Percentiles rank a stretch among this genome's conserved stretches.
These are phyloP conservation scores for Schizophyllum amplum DNA, from an alignment of 1,284 basidiomycete species.

Conservation along the genomic window DNA sequence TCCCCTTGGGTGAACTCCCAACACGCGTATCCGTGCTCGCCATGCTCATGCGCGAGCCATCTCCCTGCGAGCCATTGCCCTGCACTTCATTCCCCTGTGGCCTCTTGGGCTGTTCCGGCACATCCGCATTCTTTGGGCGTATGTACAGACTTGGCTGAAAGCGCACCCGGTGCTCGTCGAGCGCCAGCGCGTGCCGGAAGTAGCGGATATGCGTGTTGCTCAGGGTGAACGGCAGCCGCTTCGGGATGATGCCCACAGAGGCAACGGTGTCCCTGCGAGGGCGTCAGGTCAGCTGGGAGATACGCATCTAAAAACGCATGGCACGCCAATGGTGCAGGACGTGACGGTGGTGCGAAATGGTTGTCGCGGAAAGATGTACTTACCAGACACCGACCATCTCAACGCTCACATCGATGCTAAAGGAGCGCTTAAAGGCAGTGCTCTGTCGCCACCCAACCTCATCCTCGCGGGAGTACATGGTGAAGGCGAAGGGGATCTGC, in stretches of 20 bases:
- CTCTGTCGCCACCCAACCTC: conserved; percentile 35
- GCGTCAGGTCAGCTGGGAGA: not conserved
- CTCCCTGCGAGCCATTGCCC: conserved; percentile 19
- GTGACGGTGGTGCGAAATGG: too few species aligned
- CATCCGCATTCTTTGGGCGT: conserved; percentile 16
- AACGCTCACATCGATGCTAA: conserved; percentile 39
- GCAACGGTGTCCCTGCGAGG: conserved; percentile 32
- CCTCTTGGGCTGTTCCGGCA: conserved; percentile 12
- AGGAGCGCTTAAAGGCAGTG: conserved; percentile 45
- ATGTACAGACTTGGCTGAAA: conserved; percentile 39
- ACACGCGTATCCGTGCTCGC: conserved; percentile 8
- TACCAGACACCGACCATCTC: conserved; percentile 46
- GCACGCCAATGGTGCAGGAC: too few species aligned
- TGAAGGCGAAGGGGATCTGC: conserved; percentile 52
- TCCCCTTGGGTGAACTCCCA: not conserved
- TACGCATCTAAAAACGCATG: not conserved
- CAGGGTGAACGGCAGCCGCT: conserved; percentile 43
- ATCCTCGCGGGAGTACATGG: conserved; percentile 40
- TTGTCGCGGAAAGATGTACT: conserved; percentile 9
- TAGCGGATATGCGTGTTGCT: conserved; percentile 35
- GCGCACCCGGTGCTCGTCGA: conserved; percentile 44
- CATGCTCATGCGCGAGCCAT: conserved; percentile 15
- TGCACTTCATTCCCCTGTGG: conserved; percentile 45
- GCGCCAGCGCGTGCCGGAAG: conserved; percentile 42
- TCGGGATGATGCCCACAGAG: conserved; percentile 42